Conservation (phyloP, 345 rosid species). For the Hibiscus syriacus region DNA sequence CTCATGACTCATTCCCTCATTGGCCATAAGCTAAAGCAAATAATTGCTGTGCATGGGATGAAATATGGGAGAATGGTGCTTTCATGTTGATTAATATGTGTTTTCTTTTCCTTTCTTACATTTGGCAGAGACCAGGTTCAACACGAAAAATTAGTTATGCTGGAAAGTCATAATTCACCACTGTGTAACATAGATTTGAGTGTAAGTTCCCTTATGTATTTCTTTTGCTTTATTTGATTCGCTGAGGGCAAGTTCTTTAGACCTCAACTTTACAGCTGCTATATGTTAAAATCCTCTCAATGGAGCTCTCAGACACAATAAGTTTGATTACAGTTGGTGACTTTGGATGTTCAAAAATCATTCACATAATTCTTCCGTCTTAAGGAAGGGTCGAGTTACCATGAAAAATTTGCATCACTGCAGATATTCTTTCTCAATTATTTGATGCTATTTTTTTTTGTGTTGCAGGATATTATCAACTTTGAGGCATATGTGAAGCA, state of each 20-base stretch:
- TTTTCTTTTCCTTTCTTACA: slow-evolving; percentile 13
- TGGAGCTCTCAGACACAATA: background rate
- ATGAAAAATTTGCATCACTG: background rate
- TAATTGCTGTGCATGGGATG: background rate
- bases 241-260: background rate
- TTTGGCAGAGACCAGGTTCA: slow-evolving; percentile 59
- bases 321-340: background rate
- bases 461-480: slow-evolving; percentile 70
- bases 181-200: slow-evolving; percentile 62
- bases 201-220: slow-evolving; percentile 34
- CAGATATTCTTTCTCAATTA: background rate
- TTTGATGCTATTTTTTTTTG: background rate
- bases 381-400: background rate
- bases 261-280: background rate
- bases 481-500: slow-evolving; percentile 58
- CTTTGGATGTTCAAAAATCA: background rate
- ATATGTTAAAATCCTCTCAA: background rate
- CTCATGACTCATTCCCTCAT: background rate
- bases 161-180: slow-evolving; percentile 52
- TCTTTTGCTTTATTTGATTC: too few relatives aligned
- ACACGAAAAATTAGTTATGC: slow-evolving; percentile 45
- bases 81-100: slow-evolving; percentile 11
- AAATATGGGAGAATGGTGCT: background rate
- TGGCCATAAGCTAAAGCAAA: slow-evolving; percentile 1
- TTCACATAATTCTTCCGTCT: background rate